Evolutionary conservation across 2,329 filamentous ascomycete species (phyloP).

Genomic region (Neopestalotiopsis rosae): DNA sequence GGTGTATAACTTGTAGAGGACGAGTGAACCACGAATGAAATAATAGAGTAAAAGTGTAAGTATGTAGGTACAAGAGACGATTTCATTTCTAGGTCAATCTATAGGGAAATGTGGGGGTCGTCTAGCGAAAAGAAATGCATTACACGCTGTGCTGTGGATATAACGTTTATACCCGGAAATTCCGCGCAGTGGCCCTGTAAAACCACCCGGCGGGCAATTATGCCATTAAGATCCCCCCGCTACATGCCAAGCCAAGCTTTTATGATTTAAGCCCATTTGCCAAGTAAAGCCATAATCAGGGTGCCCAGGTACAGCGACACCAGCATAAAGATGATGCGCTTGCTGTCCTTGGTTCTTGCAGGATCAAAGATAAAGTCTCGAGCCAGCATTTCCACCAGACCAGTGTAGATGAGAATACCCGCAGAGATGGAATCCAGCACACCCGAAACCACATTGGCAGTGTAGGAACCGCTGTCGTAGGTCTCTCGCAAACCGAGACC

Average conservation of each 20-base stretch:
- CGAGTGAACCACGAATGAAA: too few species aligned
- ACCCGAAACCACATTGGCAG: constrained; percentile 79
- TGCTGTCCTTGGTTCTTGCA: constrained; percentile 77
- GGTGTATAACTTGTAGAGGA: too few species aligned
- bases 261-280: constrained; percentile 77
- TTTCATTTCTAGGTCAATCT: too few species aligned
- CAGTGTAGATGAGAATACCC: constrained; percentile 92
- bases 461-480: constrained; percentile 65
- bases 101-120: too few species aligned
- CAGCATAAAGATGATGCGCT: constrained; percentile 72
- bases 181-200: too few species aligned
- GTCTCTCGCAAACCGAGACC: constrained; percentile 76
- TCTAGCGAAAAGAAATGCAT: too few species aligned
- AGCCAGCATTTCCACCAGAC: constrained; percentile 89
- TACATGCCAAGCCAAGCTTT: background rate
- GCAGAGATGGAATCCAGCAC: constrained; percentile 88
- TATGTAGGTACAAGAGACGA: too few species aligned
- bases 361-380: constrained; percentile 97
- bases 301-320: constrained; percentile 76
- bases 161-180: too few species aligned
- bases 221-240: background rate
- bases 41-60: too few species aligned
- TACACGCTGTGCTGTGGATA: too few species aligned
- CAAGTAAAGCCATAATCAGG: constrained; percentile 79
- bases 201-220: background rate